phyloP scores from a whole-genome alignment of 345 rosid species.

The Citrus unshiu region DNA sequence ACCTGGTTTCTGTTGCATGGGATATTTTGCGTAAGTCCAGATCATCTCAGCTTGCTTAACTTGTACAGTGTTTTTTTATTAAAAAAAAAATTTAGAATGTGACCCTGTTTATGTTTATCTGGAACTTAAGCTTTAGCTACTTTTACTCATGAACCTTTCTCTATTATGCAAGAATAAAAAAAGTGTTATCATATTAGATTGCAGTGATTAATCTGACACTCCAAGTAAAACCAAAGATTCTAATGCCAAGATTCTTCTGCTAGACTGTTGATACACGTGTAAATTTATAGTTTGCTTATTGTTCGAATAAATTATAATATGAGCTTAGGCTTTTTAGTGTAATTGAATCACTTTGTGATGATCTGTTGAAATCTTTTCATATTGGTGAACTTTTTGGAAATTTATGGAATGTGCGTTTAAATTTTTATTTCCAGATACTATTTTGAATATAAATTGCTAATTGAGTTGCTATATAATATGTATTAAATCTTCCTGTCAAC shows the following conservation, averaged over 20 bases:
- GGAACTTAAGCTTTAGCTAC: neutral
- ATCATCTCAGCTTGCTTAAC: neutral
- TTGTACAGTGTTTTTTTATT: neutral
- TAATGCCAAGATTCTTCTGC: neutral
- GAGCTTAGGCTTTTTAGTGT: neutral
- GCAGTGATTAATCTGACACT: neutral
- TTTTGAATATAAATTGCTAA: neutral
- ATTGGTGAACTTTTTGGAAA: neutral
- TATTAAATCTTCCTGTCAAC: conserved; percentile 22
- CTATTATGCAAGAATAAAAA: neutral
- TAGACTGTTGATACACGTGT: neutral
- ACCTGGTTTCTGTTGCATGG: neutral
- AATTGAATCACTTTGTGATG: neutral
- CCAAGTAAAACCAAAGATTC: neutral
- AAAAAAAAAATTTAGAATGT: too few species aligned
- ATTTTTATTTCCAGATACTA: neutral
- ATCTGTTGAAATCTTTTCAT: neutral
- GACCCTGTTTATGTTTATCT: too few species aligned
- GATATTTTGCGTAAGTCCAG: neutral
- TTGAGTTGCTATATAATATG: neutral
- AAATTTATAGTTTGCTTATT: neutral
- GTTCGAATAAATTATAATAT: neutral
- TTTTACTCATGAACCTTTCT: neutral
- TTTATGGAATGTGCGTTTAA: neutral
- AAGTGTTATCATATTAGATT: neutral